These are phyloP conservation scores for Flaveria trinervia DNA, from an alignment of 129 eudicot genomes.

Conservation along the genomic window DNA sequence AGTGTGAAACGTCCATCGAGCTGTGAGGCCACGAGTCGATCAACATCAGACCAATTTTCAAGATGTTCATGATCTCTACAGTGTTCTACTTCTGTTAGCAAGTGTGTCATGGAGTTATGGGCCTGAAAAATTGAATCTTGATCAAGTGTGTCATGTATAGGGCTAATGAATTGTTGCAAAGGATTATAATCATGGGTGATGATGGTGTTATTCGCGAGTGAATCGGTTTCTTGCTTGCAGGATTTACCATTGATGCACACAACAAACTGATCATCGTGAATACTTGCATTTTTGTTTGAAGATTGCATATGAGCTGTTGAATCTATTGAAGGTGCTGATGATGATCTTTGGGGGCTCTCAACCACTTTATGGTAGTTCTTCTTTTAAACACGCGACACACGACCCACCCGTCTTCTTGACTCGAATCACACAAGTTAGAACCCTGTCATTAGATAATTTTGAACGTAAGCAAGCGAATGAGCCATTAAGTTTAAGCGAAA, in stretches of 20 bases:
- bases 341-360: conserved; percentile 47
- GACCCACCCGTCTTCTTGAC: conserved; percentile 89
- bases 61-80: conserved; percentile 7
- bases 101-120: conserved; percentile 14
- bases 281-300: conserved; percentile 36
- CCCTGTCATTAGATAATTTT: neutral
- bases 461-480: neutral
- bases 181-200: conserved; percentile 2
- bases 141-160: neutral
- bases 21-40: conserved; percentile 58
- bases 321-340: conserved; percentile 34
- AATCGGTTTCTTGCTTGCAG: conserved; percentile 44
- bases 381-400: conserved; percentile 81
- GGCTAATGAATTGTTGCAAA: conserved; percentile 14
- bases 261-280: conserved; percentile 61
- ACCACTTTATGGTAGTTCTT: conserved; percentile 57
- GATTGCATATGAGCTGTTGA: conserved; percentile 29
- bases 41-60: conserved; percentile 54
- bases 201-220: conserved; percentile 2
- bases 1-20: conserved; percentile 50
- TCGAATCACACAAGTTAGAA: conserved; percentile 40
- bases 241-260: conserved; percentile 41
- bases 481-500: neutral
- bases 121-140: neutral
- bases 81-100: neutral